These are phyloP conservation scores for Isatis tinctoria DNA, from an alignment of 345 rosid species.

Conservation along the genomic window DNA sequence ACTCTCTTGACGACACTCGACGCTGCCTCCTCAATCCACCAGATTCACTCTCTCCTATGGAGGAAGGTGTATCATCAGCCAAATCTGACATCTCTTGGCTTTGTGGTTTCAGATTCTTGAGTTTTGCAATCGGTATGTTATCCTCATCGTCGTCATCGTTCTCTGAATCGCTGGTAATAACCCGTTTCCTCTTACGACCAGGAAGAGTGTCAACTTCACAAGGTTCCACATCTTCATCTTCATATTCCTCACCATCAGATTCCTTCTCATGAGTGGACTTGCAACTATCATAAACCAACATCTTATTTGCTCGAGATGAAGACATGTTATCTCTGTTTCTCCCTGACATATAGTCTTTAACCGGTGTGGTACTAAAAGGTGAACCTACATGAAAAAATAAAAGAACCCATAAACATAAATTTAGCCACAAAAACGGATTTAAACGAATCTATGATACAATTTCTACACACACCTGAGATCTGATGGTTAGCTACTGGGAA, in stretches of 20 bases:
- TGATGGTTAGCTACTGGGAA: conserved; percentile 5
- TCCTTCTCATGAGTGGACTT: conserved; percentile 23
- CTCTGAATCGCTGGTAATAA: conserved; percentile 60
- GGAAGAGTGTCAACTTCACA: conserved; percentile 15
- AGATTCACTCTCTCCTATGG: background rate
- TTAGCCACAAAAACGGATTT: background rate
- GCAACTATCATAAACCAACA: conserved; percentile 38
- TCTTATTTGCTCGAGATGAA: conserved; percentile 28
- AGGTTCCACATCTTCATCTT: conserved; percentile 36
- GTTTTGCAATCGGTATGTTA: conserved; percentile 39
- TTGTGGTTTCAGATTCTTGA: conserved; percentile 35
- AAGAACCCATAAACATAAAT: background rate
- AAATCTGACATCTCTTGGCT: conserved; percentile 10
- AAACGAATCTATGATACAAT: background rate
- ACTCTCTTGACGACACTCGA: conserved; percentile 30
- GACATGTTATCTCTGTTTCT: conserved; percentile 22
- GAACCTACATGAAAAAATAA: conserved; percentile 29
- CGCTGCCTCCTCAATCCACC: conserved; percentile 28
- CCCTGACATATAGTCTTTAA: conserved; percentile 9
- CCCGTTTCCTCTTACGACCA: conserved; percentile 53
- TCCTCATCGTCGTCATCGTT: conserved; percentile 50
- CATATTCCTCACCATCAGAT: conserved; percentile 3
- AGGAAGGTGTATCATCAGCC: background rate
- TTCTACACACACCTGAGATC: conserved; percentile 23
- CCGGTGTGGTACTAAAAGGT: conserved; percentile 32